Evolutionary conservation across 75 land plant species (phyloP).

Genomic region (Ceratopteris richardii): DNA sequence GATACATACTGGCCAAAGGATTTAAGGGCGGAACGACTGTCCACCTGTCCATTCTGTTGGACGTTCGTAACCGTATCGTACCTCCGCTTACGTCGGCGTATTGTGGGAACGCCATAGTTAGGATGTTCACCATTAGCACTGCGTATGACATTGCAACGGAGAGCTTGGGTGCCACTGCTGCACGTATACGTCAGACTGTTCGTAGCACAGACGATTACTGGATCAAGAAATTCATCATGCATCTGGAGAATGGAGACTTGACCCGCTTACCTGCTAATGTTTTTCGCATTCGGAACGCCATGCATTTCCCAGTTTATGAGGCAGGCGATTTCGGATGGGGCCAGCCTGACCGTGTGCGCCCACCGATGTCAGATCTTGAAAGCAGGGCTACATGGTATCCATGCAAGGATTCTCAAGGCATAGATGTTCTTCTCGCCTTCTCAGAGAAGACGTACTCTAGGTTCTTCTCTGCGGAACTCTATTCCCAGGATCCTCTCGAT

Average conservation of each 20-base stretch:
- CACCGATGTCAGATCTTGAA: background rate
- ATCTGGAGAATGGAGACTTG: background rate
- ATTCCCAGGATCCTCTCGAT: too few species aligned
- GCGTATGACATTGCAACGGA: background rate
- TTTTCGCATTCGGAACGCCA: background rate
- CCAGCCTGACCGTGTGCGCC: background rate
- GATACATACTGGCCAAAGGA: too few species aligned
- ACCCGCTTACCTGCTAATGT: background rate
- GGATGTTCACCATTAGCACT: background rate
- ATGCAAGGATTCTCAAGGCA: background rate
- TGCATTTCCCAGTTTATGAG: background rate
- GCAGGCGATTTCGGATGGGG: conserved; percentile 1
- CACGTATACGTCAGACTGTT: background rate
- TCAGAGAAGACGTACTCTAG: too few species aligned
- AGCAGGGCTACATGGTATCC: background rate
- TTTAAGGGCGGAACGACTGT: too few species aligned
- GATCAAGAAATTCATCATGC: background rate
- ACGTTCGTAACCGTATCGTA: background rate
- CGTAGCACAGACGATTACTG: background rate
- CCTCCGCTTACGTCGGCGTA: background rate
- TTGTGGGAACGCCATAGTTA: background rate
- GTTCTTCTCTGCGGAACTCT: too few species aligned
- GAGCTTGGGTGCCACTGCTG: conserved; percentile 1
- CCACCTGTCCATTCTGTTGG: too few species aligned
- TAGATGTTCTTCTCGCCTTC: background rate